Evolutionary conservation across 1,284 basidiomycete species (phyloP).

Genomic region (Leccinum fallax): DNA sequence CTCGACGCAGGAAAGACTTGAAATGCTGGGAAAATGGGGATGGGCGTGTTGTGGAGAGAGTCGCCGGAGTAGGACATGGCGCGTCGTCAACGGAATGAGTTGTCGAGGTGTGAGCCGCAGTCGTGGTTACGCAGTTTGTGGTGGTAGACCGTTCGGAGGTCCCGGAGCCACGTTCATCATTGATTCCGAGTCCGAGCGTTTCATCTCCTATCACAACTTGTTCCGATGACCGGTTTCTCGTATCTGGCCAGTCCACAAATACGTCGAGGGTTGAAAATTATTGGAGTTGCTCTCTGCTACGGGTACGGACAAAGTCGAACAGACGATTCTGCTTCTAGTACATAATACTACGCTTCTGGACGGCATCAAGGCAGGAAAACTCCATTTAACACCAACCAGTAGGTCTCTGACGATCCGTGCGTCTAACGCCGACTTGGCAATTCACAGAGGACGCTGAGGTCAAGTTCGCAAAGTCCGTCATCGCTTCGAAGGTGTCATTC

Average conservation of each 20-base stretch:
- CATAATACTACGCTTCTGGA: too few relatives aligned
- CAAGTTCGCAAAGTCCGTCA: constrained; percentile 66
- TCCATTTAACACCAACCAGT: constrained; percentile 30
- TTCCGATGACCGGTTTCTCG: too few relatives aligned
- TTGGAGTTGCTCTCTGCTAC: too few relatives aligned
- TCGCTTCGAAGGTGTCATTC: constrained; percentile 91
- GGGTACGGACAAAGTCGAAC: too few relatives aligned
- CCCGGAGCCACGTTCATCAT: not conserved
- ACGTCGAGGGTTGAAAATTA: too few relatives aligned
- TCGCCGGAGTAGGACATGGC: constrained; percentile 31
- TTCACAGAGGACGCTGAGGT: constrained; percentile 74
- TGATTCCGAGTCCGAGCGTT: not conserved
- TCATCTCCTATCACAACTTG: too few relatives aligned
- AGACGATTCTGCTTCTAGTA: too few relatives aligned
- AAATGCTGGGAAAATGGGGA: constrained; percentile 25
- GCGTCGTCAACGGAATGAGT: not conserved
- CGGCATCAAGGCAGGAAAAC: too few relatives aligned
- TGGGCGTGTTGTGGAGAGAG: constrained; percentile 5
- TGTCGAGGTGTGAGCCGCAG: too few relatives aligned
- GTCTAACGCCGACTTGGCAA: constrained; percentile 56
- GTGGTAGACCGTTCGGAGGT: not conserved
- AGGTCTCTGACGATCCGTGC: constrained; percentile 29
- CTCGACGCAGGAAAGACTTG: constrained; percentile 17
- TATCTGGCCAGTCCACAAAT: too few relatives aligned
- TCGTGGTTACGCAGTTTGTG: not conserved